Evolutionary conservation across 2,329 filamentous ascomycete genomes (phyloP).

Genomic region (Lachnellula subtilissima): DNA sequence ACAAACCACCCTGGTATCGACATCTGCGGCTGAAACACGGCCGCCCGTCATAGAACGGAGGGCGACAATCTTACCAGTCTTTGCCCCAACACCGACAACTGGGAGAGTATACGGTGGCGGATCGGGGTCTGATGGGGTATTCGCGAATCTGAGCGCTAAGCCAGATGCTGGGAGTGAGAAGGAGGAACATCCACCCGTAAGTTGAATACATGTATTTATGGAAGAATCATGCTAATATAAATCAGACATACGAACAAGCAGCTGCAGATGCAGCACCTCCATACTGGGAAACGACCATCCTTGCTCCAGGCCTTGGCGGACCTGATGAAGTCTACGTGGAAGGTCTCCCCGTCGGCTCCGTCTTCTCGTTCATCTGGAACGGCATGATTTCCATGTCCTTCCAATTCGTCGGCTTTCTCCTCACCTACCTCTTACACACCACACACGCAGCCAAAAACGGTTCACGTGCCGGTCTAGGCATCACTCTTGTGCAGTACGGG

Average conservation of each 20-base stretch:
- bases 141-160: slow-evolving; percentile 89
- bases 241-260: slow-evolving; percentile 93
- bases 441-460: slow-evolving; percentile 98
- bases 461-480: slow-evolving; percentile 86
- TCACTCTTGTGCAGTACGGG: slow-evolving; percentile 93
- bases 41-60: slow-evolving; percentile 22
- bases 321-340: slow-evolving; percentile 95
- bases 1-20: slow-evolving; percentile 29
- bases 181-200: slow-evolving; percentile 89
- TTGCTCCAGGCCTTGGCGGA: slow-evolving; percentile 85
- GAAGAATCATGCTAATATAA: slow-evolving; percentile 5
- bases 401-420: slow-evolving; percentile 92
- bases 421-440: slow-evolving; percentile 96
- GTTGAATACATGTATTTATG: slow-evolving; percentile 35
- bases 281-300: slow-evolving; percentile 98
- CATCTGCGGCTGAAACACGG: slow-evolving; percentile 13
- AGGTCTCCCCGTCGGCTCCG: slow-evolving; percentile 83
- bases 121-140: slow-evolving; percentile 87
- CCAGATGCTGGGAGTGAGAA: slow-evolving; percentile 73
- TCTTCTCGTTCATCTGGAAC: slow-evolving; percentile 88
- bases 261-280: slow-evolving; percentile 93
- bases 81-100: slow-evolving; percentile 20
- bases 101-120: slow-evolving; percentile 63
- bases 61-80: slow-evolving; percentile 26
- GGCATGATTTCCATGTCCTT: slow-evolving; percentile 97